Conservation (phyloP, 2,329 filamentous ascomycete species). For the Apiospora phragmitis region DNA sequence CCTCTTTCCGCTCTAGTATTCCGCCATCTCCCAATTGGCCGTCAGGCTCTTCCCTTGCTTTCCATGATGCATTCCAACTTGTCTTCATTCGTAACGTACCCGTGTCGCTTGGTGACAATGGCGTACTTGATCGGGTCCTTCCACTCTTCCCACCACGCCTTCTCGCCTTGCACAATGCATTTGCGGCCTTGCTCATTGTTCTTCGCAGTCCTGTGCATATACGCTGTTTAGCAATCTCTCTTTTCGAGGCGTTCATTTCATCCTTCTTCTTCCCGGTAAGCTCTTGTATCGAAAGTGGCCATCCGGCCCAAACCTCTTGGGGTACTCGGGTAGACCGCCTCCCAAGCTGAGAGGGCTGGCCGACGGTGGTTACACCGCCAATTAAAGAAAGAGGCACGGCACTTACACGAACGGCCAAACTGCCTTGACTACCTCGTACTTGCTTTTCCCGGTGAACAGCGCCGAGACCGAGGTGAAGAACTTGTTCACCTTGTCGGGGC, state of each 20-base stretch:
- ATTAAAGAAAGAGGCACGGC: background rate
- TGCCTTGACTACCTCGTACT: conserved; percentile 56
- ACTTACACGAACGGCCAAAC: conserved; percentile 56
- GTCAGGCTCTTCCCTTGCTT: conserved; percentile 16
- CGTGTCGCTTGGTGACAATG: conserved; percentile 37
- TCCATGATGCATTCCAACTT: conserved; percentile 52
- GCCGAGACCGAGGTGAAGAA: conserved; percentile 54
- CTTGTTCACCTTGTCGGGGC: conserved; percentile 52
- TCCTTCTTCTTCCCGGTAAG: background rate
- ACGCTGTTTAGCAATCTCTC: background rate
- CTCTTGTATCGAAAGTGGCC: background rate
- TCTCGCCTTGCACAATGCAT: conserved; percentile 56
- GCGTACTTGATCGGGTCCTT: conserved; percentile 43
- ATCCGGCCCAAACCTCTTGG: background rate
- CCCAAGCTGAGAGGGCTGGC: background rate
- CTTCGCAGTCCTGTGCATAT: conserved; percentile 17
- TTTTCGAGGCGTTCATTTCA: background rate
- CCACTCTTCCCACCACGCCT: conserved; percentile 57
- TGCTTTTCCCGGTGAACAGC: conserved; percentile 52
- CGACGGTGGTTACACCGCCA: background rate
- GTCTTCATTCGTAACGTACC: conserved; percentile 54
- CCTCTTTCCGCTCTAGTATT: background rate
- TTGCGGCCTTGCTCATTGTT: conserved; percentile 44
- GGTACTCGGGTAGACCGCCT: background rate
- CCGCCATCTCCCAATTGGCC: background rate